Evolutionary conservation across 108 stramenopile species (phyloP).

Genomic region (Parietichytrium sp.): DNA sequence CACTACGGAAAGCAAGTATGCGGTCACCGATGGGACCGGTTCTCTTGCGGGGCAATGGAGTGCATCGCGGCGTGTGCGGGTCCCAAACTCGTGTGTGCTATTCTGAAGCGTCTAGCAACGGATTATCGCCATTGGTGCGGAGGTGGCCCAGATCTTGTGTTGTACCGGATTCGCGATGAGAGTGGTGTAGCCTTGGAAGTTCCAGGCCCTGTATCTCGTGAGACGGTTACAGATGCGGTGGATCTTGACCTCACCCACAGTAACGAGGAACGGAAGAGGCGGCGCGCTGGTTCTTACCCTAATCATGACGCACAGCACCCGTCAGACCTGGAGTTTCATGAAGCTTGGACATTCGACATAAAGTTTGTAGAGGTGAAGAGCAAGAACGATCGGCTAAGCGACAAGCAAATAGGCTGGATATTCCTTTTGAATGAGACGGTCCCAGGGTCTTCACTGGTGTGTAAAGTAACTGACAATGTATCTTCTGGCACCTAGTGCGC

Average conservation of each 20-base stretch:
- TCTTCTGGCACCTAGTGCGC: too few relatives aligned
- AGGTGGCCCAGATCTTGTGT: not conserved
- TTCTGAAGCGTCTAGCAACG: not conserved
- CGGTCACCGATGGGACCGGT: slow-evolving; percentile 9
- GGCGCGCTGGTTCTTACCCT: not conserved
- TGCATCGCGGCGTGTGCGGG: slow-evolving; percentile 25
- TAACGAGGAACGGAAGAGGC: not conserved
- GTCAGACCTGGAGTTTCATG: not conserved
- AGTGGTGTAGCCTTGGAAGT: not conserved
- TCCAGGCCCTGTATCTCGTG: not conserved
- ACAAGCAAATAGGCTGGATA: slow-evolving; percentile 5
- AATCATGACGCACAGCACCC: not conserved
- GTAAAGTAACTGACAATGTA: too few relatives aligned
- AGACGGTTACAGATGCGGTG: not conserved
- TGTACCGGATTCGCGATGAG: not conserved
- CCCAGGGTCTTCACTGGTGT: too few relatives aligned
- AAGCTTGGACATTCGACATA: too few relatives aligned
- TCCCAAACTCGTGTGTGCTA: not conserved
- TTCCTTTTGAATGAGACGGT: too few relatives aligned
- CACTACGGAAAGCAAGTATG: slow-evolving; percentile 24
- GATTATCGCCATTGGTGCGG: slow-evolving; percentile 24
- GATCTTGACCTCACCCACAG: too few relatives aligned
- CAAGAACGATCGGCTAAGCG: slow-evolving; percentile 9
- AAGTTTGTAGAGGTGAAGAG: slow-evolving; percentile 19
- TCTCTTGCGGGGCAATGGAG: not conserved